These are phyloP conservation scores for Boletus reticuloceps DNA, from an alignment of 768 basidiomycete species.

Conservation along the genomic window DNA sequence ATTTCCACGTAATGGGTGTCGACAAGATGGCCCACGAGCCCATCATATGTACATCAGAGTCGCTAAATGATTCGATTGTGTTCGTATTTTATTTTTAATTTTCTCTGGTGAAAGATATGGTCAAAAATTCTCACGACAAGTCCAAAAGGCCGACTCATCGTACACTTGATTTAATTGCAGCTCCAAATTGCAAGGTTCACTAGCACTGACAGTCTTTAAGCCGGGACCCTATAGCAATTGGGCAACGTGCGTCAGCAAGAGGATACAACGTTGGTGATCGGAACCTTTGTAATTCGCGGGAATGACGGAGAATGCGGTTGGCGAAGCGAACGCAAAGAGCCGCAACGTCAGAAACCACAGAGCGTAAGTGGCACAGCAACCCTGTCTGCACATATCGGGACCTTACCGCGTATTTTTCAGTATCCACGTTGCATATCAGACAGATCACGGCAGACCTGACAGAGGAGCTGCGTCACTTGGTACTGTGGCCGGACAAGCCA, in stretches of 20 bases:
- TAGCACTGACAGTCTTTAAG: too few species aligned
- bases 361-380: slow-evolving; percentile 12
- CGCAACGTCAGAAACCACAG: background rate
- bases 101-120: too few species aligned
- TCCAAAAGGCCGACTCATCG: too few species aligned
- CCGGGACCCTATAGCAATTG: background rate
- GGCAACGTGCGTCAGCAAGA: background rate
- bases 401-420: slow-evolving; percentile 8
- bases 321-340: slow-evolving; percentile 1
- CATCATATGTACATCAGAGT: background rate
- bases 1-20: slow-evolving; percentile 15
- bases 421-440: slow-evolving; percentile 15
- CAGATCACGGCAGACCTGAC: slow-evolving; percentile 44
- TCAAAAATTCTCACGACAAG: too few species aligned
- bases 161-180: background rate
- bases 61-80: too few species aligned
- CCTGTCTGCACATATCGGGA: background rate
- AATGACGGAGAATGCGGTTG: slow-evolving; percentile 5
- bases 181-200: background rate
- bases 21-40: background rate
- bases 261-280: background rate
- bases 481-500: slow-evolving; percentile 55
- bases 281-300: background rate
- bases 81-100: too few species aligned
- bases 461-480: slow-evolving; percentile 49